Evolutionary conservation across 2,329 filamentous ascomycete genomes (phyloP), one percentile per base, ranked within the genome.

Genomic region (Alternaria gaisen): DNA sequence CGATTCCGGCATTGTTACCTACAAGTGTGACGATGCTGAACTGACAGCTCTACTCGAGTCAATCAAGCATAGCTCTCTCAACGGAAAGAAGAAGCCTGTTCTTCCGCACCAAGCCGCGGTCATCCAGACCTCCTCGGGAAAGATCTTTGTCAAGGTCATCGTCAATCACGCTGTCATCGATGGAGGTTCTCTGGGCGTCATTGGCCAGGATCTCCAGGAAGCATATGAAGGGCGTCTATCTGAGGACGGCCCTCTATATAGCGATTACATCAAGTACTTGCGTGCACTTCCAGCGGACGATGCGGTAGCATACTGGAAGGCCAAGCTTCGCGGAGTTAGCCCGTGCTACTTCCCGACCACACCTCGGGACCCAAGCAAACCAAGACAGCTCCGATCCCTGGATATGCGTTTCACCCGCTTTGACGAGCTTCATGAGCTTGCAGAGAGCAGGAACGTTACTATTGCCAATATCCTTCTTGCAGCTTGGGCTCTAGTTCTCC

Each of bases 91-190:
- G 59, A 73, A 70, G 47, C 73, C 73, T 10, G 56, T 53, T 30
- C 70, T 77, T n/a, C 72, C 74, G 5, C 76, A 78, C 28, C 76
- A 76, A 53, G 64, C 76, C 30, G 67, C 69, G 12, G 69, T 76
- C 16, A 50, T 75, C 5, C 66, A 72, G 28, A 75, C 73, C 4
- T 66, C 38, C 2, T 71, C 72, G 0, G 74, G 74, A 2, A 69
- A 63, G 32, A 66, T 77, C 12, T 51, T 76, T 38, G 66, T 76
- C 42, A 77, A 77, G 66, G 65, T 77, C 56, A 74, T 76, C 47
- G 72, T 78, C 64, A 77, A 76, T 42, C 76, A 78, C 53, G 69
- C 70, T 24, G 70, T 78, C 7, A 71, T 78, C 34, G 76, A 78
- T 53, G 76, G 76, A 40, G 73, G 69, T 7, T 76, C 74, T 6